Base-by-base conservation (phyloP, 2,329 filamentous ascomycete genomes). In the Thermochaetoides dissita region DNA sequence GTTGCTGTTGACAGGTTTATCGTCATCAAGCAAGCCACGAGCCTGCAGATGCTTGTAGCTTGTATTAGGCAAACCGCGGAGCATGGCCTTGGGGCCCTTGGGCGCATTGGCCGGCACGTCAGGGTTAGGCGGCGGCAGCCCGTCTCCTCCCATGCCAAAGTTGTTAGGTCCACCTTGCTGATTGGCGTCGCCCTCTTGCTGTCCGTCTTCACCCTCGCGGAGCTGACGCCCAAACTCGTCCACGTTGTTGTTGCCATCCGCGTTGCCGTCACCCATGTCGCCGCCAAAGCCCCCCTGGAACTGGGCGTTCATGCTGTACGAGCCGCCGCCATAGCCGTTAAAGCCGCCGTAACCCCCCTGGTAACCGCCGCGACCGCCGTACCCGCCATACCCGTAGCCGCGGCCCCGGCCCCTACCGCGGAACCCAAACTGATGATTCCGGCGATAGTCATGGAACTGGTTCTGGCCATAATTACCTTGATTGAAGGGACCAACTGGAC, bases 81-180 rank as follows among this genome's bases (percentile, higher is more conserved):
- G 76, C 85, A 96, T 94, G 11, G 91, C 91, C 63, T 91, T 88
- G 38, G 91, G 91, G 8, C 88, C 91, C 42, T 83, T 94, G 29
- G 91, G 91, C 29, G 91, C 91, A 63, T 71, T 85, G 63, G 78
- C 60, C 36, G 76, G 76, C 40, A 69, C 64, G 49, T 64, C 63
- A 17, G 59, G 59, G 43, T 45, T 46, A 10, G 36, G 43, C n/a
- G 41, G 43, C n/a, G 45, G 47, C 6, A 39, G 44, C n/a, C 31
- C 30, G 32, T 34, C 42, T 11, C 17, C 38, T 35, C 40, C 45
- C 9, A 40, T 43, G 33, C 42, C 44, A 31, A 42, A 42, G 33
- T 38, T 38, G 7, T 37, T 38, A 36, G 34, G 10, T 10, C 39
- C 32, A 1, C 39, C 30, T 8, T 36, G 44, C 30, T 45, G 38